phyloP scores from a whole-genome alignment of 306 rosid genomes.

The Pachyrhizus erosus region DNA sequence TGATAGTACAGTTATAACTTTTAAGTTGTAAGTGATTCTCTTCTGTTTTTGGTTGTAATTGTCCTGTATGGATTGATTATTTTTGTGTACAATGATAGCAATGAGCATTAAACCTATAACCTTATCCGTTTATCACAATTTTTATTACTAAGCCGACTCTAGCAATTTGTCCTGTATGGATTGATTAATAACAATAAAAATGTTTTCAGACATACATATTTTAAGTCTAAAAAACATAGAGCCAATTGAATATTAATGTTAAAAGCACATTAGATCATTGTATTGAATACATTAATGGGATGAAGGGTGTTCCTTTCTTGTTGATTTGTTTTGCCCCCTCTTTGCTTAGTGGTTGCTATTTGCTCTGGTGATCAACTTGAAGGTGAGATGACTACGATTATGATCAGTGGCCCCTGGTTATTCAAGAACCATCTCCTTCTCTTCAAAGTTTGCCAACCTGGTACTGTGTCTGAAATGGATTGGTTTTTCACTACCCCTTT shows the following conservation, averaged over 20 bases:
- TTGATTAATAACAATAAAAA: not conserved
- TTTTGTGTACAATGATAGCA: too few relatives aligned
- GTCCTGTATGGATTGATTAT: not conserved
- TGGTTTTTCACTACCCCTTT: not conserved
- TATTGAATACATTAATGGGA: not conserved
- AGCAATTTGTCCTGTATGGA: not conserved
- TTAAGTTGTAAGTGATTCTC: not conserved
- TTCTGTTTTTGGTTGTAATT: not conserved
- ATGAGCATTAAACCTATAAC: too few relatives aligned
- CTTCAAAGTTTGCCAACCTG: not conserved
- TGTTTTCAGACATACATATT: not conserved
- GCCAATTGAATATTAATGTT: too few relatives aligned
- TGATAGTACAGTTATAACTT: not conserved
- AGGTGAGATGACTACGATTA: not conserved
- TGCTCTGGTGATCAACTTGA: not conserved
- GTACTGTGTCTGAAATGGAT: constrained; percentile 17
- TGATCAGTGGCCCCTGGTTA: not conserved
- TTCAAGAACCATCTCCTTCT: not conserved
- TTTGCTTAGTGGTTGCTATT: constrained; percentile 8
- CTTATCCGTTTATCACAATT: too few relatives aligned
- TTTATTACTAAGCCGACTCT: too few relatives aligned
- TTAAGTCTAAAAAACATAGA: not conserved
- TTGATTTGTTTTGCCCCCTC: constrained; percentile 8
- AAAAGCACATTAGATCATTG: not conserved
- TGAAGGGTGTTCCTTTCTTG: not conserved